Evolutionary conservation across 164 flowering plant genomes (phyloP).

Genomic region (Sedum album): DNA sequence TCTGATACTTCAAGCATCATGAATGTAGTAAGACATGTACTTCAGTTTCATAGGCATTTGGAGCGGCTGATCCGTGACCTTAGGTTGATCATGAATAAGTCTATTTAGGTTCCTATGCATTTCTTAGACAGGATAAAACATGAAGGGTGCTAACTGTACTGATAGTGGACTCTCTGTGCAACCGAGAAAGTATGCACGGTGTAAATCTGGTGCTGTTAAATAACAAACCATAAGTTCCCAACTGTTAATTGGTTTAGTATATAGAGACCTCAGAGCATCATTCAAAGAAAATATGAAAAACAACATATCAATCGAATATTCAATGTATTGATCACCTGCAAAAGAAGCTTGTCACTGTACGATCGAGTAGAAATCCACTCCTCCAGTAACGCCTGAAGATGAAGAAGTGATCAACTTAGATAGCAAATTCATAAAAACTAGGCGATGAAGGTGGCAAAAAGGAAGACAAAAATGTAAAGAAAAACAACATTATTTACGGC

Average conservation of each 20-base stretch:
- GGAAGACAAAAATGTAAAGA: neutral
- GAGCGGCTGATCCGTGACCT: neutral
- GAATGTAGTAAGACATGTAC: neutral
- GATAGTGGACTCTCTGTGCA: too few relatives aligned
- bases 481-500: neutral
- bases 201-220: neutral
- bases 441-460: neutral
- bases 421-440: neutral
- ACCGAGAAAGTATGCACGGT: neutral
- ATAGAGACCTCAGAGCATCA: too few relatives aligned
- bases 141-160: neutral
- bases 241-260: neutral
- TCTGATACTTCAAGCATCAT: neutral
- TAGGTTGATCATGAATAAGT: neutral
- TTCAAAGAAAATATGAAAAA: neutral
- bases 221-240: too few relatives aligned
- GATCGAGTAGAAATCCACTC: conserved; percentile 86
- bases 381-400: conserved; percentile 82
- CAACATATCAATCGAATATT: neutral
- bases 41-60: neutral
- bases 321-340: conserved; percentile 39
- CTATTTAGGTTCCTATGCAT: neutral
- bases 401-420: conserved; percentile 3
- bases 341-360: conserved; percentile 43
- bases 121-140: neutral